Evolutionary conservation across 225 moss, liverwort and hornwort species (phyloP).

Genomic region (Physcomitrellopsis africana): DNA sequence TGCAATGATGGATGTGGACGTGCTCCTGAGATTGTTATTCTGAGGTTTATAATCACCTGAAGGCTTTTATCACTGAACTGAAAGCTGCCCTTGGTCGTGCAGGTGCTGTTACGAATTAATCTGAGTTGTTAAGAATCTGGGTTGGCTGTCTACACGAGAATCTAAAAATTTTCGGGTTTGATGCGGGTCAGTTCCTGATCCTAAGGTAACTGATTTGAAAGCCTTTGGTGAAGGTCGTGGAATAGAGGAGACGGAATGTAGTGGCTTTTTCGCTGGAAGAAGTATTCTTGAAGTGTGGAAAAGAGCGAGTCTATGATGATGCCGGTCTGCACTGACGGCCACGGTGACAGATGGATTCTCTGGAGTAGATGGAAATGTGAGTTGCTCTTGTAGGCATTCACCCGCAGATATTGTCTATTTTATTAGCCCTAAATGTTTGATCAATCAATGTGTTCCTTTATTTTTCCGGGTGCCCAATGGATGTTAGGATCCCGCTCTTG

Average conservation of each 20-base stretch:
- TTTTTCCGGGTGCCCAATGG: neutral
- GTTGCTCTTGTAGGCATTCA: conserved; percentile 20
- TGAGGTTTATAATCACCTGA: no score
- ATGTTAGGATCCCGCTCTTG: neutral
- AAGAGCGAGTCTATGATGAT: neutral
- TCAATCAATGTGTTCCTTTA: neutral
- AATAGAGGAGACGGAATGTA: neutral
- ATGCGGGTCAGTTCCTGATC: neutral
- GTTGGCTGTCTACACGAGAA: neutral
- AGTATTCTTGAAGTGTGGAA: neutral
- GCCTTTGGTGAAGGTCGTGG: conserved; percentile 9
- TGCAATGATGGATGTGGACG: no score
- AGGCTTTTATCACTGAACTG: no score
- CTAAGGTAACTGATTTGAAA: neutral
- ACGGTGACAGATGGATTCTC: conserved; percentile 33
- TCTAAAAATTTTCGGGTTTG: neutral
- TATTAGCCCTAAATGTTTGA: neutral
- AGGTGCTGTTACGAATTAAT: neutral
- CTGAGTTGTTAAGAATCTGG: neutral
- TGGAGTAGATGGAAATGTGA: conserved; percentile 40
- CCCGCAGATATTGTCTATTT: no score
- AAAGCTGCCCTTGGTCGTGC: neutral
- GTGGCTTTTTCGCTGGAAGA: no score
- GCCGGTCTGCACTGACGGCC: neutral
- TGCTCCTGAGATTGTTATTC: no score